Conservation (phyloP, 495 filamentous ascomycete genomes). For the Massariosphaeria phaeospora region DNA sequence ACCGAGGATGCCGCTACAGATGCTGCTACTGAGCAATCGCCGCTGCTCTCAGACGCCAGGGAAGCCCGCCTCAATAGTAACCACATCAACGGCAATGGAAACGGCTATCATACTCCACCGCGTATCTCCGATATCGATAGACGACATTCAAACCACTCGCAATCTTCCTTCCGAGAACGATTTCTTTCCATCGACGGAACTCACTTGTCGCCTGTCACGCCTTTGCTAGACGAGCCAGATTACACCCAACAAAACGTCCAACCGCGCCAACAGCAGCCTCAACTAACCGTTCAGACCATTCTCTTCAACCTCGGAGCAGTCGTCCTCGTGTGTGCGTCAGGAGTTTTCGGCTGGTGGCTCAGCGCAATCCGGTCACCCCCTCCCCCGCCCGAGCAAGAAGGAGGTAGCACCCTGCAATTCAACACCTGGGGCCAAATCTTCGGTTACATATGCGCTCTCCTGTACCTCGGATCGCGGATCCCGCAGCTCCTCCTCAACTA, state of each 20-base stretch:
- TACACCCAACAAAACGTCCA: conserved; percentile 28
- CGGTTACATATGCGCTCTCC: conserved; percentile 50
- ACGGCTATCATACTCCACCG: conserved; percentile 20
- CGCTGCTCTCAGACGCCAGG: conserved; percentile 28
- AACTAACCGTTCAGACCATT: conserved; percentile 46
- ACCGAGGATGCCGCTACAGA: neutral
- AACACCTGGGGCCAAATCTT: conserved; percentile 61
- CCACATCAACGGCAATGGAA: conserved; percentile 18
- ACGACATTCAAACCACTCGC: conserved; percentile 33
- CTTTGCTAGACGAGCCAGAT: conserved; percentile 42
- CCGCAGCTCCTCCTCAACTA: conserved; percentile 90
- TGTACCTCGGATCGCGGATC: conserved; percentile 83
- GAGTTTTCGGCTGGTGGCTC: conserved; percentile 80
- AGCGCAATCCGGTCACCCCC: conserved; percentile 42
- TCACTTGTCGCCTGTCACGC: conserved; percentile 76
- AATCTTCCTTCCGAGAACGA: conserved; percentile 43
- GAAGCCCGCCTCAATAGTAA: neutral
- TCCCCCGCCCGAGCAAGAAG: conserved; percentile 32
- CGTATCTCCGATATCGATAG: conserved; percentile 23
- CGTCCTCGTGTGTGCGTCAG: conserved; percentile 72
- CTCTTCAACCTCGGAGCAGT: conserved; percentile 69
- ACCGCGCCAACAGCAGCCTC: conserved; percentile 39
- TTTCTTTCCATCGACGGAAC: conserved; percentile 50
- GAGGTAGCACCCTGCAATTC: conserved; percentile 51
- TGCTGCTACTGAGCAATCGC: conserved; percentile 20